phyloP scores from a whole-genome alignment of 2,329 filamentous ascomycete genomes.

The Neofusicoccum sp. region DNA sequence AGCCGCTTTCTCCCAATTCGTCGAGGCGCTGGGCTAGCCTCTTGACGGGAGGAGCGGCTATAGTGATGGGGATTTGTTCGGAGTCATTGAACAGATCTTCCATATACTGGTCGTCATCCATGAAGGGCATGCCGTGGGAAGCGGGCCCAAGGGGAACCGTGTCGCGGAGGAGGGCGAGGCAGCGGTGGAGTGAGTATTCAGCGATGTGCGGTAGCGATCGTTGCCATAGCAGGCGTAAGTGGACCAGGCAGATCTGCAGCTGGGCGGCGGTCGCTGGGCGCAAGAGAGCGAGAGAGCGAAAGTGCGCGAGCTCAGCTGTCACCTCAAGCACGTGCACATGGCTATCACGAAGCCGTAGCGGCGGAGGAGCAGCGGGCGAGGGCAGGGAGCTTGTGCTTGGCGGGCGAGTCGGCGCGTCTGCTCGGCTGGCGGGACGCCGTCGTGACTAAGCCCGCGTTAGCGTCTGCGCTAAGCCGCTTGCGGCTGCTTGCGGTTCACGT shows the following conservation, averaged over 20 bases:
- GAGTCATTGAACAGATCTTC: slow-evolving; percentile 52
- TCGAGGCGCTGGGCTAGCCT: slow-evolving; percentile 74
- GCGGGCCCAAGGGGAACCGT: not conserved
- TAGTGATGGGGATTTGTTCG: slow-evolving; percentile 61
- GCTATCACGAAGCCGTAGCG: not conserved
- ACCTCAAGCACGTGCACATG: not conserved
- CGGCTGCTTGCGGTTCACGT: not conserved
- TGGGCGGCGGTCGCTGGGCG: not conserved
- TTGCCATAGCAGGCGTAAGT: not conserved
- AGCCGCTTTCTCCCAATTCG: slow-evolving; percentile 74
- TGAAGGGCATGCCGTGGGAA: slow-evolving; percentile 43
- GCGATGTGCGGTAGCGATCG: not conserved
- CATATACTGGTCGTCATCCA: slow-evolving; percentile 59
- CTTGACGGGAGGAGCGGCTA: slow-evolving; percentile 60
- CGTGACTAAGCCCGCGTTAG: slow-evolving; percentile 7
- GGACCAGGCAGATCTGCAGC: not conserved
- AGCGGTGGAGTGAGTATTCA: not conserved
- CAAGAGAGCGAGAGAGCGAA: not conserved
- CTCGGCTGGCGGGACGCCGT: not conserved
- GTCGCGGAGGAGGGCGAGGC: not conserved
- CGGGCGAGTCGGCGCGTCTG: not conserved
- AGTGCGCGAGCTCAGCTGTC: not conserved
- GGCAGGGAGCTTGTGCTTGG: not conserved
- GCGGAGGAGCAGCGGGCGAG: not conserved
- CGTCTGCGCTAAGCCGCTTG: not conserved